Conservation (phyloP, 1,139 yeast species). For the Blastobotrys raffinosifermentans region DNA sequence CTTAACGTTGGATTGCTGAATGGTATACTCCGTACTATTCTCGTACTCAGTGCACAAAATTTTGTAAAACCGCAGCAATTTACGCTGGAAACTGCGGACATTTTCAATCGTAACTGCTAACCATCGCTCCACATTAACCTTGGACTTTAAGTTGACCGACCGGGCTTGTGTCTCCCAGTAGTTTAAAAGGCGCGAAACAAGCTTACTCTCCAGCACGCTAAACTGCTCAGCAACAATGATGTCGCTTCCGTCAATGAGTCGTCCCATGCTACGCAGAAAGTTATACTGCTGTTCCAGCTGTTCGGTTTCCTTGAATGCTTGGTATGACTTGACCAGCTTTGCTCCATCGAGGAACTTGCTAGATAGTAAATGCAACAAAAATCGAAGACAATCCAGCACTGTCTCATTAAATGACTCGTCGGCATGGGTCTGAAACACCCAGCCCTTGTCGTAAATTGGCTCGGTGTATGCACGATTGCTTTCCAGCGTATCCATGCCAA, state of each 20-base stretch:
- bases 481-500: constrained; percentile 72
- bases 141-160: constrained; percentile 38
- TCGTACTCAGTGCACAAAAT: constrained; percentile 67
- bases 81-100: constrained; percentile 79
- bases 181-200: constrained; percentile 62
- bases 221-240: constrained; percentile 69
- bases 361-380: constrained; percentile 64
- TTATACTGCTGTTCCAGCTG: constrained; percentile 72
- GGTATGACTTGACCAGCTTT: constrained; percentile 44
- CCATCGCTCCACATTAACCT: constrained; percentile 68
- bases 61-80: constrained; percentile 69
- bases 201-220: constrained; percentile 56
- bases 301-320: constrained; percentile 90
- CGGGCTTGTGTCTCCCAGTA: constrained; percentile 65
- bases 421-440: constrained; percentile 66
- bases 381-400: constrained; percentile 67
- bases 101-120: constrained; percentile 76
- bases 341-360: constrained; percentile 76
- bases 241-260: constrained; percentile 76
- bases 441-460: constrained; percentile 56
- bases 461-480: constrained; percentile 59
- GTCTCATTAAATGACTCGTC: constrained; percentile 67
- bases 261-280: constrained; percentile 67
- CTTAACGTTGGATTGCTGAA: constrained; percentile 46
- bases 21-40: constrained; percentile 64